These are phyloP conservation scores for Pythium aphanidermatum DNA, from an alignment of 352 stramenopile species.

Conservation along the genomic window DNA sequence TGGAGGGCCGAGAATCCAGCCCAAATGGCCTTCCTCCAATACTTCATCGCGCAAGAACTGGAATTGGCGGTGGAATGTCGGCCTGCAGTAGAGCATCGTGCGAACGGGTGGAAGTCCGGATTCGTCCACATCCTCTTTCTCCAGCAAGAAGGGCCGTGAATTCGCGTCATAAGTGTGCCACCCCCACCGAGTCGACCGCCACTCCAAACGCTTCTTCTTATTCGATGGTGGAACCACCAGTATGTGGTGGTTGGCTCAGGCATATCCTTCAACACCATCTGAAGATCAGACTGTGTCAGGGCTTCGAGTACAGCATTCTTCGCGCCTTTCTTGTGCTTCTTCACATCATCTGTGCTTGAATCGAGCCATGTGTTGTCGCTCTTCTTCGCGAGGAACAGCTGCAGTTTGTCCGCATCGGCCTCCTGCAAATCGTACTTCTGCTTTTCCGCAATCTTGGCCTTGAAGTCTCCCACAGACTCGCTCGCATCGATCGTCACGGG, in stretches of 20 bases:
- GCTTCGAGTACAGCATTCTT: constrained; percentile 1
- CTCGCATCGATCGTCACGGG: constrained; percentile 7
- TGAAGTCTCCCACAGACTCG: constrained; percentile 6
- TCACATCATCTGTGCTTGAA: neutral
- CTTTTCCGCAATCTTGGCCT: constrained; percentile 4
- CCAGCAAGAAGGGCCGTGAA: constrained; percentile 4
- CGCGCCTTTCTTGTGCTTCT: neutral
- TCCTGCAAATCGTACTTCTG: constrained; percentile 3
- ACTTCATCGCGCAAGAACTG: constrained; percentile 7
- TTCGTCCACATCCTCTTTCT: constrained; percentile 7
- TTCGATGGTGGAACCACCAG: no score
- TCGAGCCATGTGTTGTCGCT: constrained; percentile 1
- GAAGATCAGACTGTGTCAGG: no score
- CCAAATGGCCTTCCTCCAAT: constrained; percentile 6
- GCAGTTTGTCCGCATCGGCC: neutral
- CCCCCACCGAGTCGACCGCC: constrained; percentile 5
- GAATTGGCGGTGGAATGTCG: constrained; percentile 7
- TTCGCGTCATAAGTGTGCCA: constrained; percentile 6
- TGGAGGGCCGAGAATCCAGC: constrained; percentile 7
- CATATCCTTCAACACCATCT: no score
- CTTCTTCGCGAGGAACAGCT: constrained; percentile 5
- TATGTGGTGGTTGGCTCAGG: no score
- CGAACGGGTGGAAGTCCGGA: constrained; percentile 3
- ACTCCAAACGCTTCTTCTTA: constrained; percentile 7
- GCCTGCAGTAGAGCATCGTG: constrained; percentile 6